phyloP scores from a whole-genome alignment of 2,329 filamentous ascomycete genomes.

The Paraphoma sp. region DNA sequence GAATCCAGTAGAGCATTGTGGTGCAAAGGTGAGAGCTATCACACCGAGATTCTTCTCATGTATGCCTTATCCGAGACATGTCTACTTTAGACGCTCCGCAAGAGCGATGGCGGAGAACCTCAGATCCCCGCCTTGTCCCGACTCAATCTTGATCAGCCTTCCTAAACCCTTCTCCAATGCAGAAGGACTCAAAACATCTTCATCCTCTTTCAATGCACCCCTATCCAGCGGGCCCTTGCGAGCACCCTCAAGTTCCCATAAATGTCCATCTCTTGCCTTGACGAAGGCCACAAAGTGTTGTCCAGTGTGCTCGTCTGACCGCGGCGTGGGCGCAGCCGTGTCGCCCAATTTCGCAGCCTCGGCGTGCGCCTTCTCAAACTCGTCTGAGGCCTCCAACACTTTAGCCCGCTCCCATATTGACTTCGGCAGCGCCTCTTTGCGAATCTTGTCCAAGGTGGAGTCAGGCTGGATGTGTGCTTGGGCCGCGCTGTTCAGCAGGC shows the following conservation, averaged over 20 bases:
- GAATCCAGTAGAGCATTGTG: no score
- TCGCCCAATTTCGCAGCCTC: conserved; percentile 53
- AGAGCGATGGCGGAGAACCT: conserved; percentile 56
- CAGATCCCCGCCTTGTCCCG: conserved; percentile 46
- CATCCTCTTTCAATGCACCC: conserved; percentile 47
- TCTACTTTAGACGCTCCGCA: conserved; percentile 19
- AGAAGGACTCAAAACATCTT: conserved; percentile 54
- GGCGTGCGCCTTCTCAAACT: conserved; percentile 53
- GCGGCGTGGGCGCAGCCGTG: conserved; percentile 38
- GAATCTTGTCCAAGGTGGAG: conserved; percentile 55
- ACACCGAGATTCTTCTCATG: neutral
- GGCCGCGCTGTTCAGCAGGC: conserved; percentile 58
- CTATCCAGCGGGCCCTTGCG: conserved; percentile 55
- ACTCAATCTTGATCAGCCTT: conserved; percentile 45
- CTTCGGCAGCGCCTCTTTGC: conserved; percentile 54
- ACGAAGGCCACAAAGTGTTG: conserved; percentile 58
- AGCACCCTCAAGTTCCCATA: conserved; percentile 56
- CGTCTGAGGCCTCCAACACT: conserved; percentile 58
- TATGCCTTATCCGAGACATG: neutral
- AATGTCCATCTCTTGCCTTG: conserved; percentile 52
- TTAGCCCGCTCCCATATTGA: conserved; percentile 55
- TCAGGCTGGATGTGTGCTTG: conserved; percentile 51
- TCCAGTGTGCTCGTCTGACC: conserved; percentile 37
- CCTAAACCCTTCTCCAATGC: conserved; percentile 52
- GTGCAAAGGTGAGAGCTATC: no score